Conservation (phyloP, 768 basidiomycete genomes). For the Chalciporus chontae region DNA sequence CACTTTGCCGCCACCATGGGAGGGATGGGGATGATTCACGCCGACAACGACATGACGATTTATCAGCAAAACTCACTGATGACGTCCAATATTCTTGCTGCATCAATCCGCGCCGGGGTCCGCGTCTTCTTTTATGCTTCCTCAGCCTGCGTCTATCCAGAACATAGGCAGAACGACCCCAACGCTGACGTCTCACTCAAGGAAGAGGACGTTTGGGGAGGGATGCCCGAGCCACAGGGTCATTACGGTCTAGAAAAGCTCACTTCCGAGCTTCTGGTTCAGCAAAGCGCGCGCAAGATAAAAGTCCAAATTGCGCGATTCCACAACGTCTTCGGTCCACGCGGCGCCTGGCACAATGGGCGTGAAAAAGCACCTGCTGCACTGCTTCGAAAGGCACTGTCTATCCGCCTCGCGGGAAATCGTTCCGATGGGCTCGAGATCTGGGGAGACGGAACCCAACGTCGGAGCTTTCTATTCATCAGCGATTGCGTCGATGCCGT, state of each 20-base stretch:
- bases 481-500: slow-evolving; percentile 52
- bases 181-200: slow-evolving; percentile 40
- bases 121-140: slow-evolving; percentile 51
- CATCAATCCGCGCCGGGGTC: slow-evolving; percentile 37
- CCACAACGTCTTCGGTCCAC: slow-evolving; percentile 57
- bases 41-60: slow-evolving; percentile 44
- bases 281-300: slow-evolving; percentile 30
- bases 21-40: slow-evolving; percentile 61
- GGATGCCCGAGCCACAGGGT: slow-evolving; percentile 45
- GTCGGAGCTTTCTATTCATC: slow-evolving; percentile 55
- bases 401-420: slow-evolving; percentile 14
- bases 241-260: slow-evolving; percentile 62
- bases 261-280: slow-evolving; percentile 43
- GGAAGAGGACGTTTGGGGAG: slow-evolving; percentile 43
- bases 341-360: slow-evolving; percentile 50
- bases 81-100: slow-evolving; percentile 44
- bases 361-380: slow-evolving; percentile 60
- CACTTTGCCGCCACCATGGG: slow-evolving; percentile 65
- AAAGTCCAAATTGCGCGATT: slow-evolving; percentile 49
- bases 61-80: slow-evolving; percentile 50
- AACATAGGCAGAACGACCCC: slow-evolving; percentile 34
- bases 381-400: slow-evolving; percentile 49
- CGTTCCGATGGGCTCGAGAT: slow-evolving; percentile 39
- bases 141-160: slow-evolving; percentile 58
- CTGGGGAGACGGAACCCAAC: slow-evolving; percentile 54